Conservation (phyloP, 2,329 filamentous ascomycete genomes). For the Huntiella omanensis region DNA sequence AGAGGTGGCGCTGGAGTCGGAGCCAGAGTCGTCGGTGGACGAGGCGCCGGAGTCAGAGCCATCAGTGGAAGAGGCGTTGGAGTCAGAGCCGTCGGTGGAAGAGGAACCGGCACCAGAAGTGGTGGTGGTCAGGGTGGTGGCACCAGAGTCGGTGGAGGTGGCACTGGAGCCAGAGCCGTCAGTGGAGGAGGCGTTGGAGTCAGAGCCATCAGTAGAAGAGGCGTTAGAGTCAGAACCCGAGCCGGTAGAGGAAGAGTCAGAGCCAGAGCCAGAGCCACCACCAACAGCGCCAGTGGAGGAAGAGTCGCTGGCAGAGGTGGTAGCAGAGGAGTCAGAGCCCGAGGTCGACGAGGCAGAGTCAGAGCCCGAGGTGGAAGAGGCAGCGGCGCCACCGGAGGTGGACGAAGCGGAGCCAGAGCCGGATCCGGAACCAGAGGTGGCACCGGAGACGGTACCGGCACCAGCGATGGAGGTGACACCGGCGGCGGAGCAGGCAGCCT, state of each 20-base stretch:
- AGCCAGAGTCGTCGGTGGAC: conserved; percentile 7
- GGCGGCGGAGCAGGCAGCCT: conserved; percentile 19
- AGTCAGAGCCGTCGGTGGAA: conserved; percentile 12
- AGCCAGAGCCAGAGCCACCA: conserved; percentile 10
- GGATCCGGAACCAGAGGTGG: conserved; percentile 11
- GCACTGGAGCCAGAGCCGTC: conserved; percentile 3
- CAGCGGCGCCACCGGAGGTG: conserved; percentile 13
- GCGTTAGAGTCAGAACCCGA: neutral
- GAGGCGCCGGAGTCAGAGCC: conserved; percentile 6
- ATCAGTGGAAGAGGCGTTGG: conserved; percentile 10
- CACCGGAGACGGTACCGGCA: conserved; percentile 13
- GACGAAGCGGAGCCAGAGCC: conserved; percentile 12
- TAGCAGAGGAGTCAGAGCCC: conserved; percentile 10
- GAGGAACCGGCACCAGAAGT: conserved; percentile 12
- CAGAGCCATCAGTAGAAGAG: neutral
- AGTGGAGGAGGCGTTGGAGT: neutral
- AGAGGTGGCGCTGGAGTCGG: conserved; percentile 12
- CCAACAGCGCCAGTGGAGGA: neutral
- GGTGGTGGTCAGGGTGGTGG: conserved; percentile 14
- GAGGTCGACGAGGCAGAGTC: conserved; percentile 15
- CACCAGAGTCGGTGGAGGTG: neutral
- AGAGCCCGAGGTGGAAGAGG: conserved; percentile 15
- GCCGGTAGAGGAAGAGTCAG: conserved; percentile 13
- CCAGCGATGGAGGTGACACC: conserved; percentile 8
- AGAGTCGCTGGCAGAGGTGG: neutral